These are phyloP conservation scores for Erysimum pusillum DNA, from an alignment of 441 rosid species.

Conservation along the genomic window DNA sequence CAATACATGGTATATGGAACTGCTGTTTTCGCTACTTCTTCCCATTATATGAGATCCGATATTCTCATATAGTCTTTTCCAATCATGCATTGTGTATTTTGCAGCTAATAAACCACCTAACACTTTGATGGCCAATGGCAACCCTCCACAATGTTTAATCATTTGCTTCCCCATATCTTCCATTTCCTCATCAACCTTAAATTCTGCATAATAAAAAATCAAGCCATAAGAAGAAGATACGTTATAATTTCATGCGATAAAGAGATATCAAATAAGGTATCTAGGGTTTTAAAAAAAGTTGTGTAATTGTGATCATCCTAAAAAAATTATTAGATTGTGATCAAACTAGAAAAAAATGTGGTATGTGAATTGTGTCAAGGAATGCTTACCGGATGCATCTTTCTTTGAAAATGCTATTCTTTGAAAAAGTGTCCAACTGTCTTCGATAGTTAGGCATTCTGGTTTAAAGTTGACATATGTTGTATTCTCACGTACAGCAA, in stretches of 20 bases:
- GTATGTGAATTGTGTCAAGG: no score
- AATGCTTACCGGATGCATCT: conserved; percentile 13
- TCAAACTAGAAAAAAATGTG: no score
- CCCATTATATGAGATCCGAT: conserved; percentile 20
- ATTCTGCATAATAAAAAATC: background rate
- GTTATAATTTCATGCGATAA: no score
- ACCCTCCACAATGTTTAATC: conserved; percentile 31
- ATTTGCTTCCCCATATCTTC: conserved; percentile 30
- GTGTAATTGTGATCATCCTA: no score
- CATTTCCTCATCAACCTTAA: background rate
- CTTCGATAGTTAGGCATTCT: background rate
- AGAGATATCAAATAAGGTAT: no score
- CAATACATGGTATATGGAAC: background rate
- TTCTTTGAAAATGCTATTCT: conserved; percentile 11
- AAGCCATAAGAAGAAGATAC: no score
- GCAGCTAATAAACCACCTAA: conserved; percentile 29
- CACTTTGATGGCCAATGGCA: conserved; percentile 40
- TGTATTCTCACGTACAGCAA: background rate
- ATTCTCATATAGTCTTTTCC: background rate
- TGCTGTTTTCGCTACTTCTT: background rate
- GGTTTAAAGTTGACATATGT: conserved; percentile 21
- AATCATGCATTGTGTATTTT: background rate
- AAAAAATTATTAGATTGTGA: no score
- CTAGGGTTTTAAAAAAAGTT: no score
- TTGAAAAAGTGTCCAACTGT: conserved; percentile 42